phyloP scores from a whole-genome alignment of 2,329 filamentous ascomycete genomes.

The Calonectria pseudoturangicola region DNA sequence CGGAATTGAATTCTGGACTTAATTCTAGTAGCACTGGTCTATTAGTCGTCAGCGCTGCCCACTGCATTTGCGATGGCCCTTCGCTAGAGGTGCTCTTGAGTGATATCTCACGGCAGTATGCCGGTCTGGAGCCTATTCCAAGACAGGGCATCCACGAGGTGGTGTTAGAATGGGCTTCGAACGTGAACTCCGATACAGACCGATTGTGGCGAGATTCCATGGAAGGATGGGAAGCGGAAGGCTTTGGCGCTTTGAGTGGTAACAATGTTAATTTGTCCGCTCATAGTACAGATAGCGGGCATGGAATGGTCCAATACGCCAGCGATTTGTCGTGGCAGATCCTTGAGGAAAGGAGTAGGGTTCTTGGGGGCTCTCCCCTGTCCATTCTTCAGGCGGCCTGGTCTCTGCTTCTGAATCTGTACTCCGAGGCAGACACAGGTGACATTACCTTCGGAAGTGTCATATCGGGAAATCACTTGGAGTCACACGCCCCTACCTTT shows the following conservation, averaged over 20 bases:
- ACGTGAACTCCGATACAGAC: not conserved
- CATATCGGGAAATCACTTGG: not conserved
- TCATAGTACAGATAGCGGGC: not conserved
- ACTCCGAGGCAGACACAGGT: constrained; percentile 3
- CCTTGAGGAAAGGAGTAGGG: not conserved
- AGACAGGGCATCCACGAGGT: not conserved
- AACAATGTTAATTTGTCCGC: not conserved
- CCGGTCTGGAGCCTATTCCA: not conserved
- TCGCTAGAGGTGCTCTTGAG: not conserved
- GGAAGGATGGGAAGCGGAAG: constrained; percentile 1
- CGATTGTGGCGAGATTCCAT: not conserved
- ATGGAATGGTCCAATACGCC: not conserved
- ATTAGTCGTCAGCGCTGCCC: not conserved
- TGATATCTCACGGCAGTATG: not conserved
- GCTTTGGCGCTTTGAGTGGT: not conserved
- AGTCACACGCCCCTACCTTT: constrained; percentile 3
- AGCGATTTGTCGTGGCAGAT: not conserved
- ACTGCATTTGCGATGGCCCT: constrained; percentile 4
- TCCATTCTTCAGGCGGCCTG: not conserved
- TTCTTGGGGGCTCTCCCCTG: not conserved
- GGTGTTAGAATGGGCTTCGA: not conserved
- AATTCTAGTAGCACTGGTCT: not conserved
- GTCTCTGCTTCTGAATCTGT: not conserved
- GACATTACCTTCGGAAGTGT: constrained; percentile 9
- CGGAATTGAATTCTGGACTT: not conserved